A percentile compares a stretch with the other conserved stretches of the same genome.
phyloP scores from a whole-genome alignment of 2,329 filamentous ascomycete species.

The Botrytis aclada region DNA sequence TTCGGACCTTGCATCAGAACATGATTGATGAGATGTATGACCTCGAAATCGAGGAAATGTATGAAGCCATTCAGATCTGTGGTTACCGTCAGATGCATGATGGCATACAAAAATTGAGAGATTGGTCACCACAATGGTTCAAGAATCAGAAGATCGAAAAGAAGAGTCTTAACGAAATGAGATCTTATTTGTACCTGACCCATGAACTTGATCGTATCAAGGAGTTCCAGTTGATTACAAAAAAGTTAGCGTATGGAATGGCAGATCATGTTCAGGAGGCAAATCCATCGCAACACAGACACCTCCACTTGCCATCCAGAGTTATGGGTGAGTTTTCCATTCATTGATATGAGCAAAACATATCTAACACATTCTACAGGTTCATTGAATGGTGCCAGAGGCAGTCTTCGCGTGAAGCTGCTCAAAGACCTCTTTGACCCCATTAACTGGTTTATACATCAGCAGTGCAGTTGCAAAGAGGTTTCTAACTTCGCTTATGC shows the following conservation, averaged over 20 bases:
- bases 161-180: constrained; percentile 4
- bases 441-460: not conserved
- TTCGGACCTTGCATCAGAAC: constrained; percentile 22
- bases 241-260: not conserved
- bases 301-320: not conserved
- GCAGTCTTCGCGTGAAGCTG: constrained; percentile 18
- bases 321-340: not conserved
- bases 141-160: not conserved
- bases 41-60: constrained; percentile 17
- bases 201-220: constrained; percentile 20
- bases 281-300: not conserved
- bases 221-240: constrained; percentile 6
- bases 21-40: constrained; percentile 16
- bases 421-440: constrained; percentile 9
- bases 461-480: not conserved
- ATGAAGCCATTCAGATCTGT: constrained; percentile 21
- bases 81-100: constrained; percentile 7
- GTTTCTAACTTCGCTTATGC: not conserved
- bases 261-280: not conserved
- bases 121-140: constrained; percentile 21
- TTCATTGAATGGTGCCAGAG: constrained; percentile 21
- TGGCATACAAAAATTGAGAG: constrained; percentile 1
- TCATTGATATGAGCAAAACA: no score
- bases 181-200: constrained; percentile 18
- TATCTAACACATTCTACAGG: not conserved